These are phyloP conservation scores for Hyaloscypha hepaticicola DNA, from an alignment of 495 filamentous ascomycete species.

Conservation along the genomic window DNA sequence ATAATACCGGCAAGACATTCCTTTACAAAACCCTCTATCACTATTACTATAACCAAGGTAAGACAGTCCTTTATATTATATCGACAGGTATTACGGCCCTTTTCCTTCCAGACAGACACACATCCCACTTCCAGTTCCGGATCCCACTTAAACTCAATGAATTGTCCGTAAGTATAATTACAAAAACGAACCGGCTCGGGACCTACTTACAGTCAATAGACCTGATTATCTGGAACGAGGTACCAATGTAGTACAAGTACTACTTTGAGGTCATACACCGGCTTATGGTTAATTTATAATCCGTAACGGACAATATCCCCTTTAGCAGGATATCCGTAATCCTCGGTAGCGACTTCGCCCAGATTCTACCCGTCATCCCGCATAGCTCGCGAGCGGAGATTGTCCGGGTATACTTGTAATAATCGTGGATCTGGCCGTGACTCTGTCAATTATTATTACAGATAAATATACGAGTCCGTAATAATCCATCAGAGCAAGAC, in stretches of 20 bases:
- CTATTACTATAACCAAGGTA: conserved; percentile 18
- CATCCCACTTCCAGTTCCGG: conserved; percentile 22
- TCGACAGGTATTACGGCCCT: conserved; percentile 25
- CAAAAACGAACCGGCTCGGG: conserved; percentile 8
- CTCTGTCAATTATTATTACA: too few species aligned
- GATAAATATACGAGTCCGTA: too few species aligned
- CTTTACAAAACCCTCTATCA: conserved; percentile 24
- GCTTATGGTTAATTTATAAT: too few species aligned
- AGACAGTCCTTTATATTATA: conserved; percentile 27
- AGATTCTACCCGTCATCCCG: conserved; percentile 6
- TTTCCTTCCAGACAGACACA: conserved; percentile 17
- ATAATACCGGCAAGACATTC: conserved; percentile 24
- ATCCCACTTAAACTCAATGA: conserved; percentile 24
- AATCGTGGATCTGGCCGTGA: conserved; percentile 5
- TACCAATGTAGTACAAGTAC: conserved; percentile 1
- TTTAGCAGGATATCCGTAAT: conserved; percentile 6
- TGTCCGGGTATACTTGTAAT: not conserved
- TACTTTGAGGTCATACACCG: too few species aligned
- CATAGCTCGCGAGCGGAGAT: conserved; percentile 4
- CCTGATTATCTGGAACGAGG: conserved; percentile 11
- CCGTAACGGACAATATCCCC: conserved; percentile 3
- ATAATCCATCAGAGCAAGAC: not conserved
- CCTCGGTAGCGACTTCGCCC: conserved; percentile 3
- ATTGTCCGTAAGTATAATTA: conserved; percentile 15
- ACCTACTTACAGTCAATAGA: conserved; percentile 3